Evolutionary conservation across 1,284 basidiomycete species (phyloP), one percentile per base, ranked within the genome.

Genomic region (Albatrellus sp.): DNA sequence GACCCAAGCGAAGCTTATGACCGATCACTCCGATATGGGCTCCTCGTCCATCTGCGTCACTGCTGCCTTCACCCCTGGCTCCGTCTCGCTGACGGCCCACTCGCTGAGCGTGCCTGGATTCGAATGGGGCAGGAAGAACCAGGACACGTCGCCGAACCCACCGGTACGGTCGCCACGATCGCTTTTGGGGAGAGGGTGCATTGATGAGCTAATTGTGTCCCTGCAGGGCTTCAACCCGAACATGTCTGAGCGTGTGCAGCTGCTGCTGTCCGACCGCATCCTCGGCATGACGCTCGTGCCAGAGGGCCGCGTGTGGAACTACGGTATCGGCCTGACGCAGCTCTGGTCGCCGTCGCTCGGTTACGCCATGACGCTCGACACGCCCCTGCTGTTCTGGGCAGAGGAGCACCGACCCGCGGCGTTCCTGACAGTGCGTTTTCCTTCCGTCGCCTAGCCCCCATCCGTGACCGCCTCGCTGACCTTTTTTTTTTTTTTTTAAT

Each of bases 111-210:
- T 93, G 3, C 74, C 83, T 43, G 96, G 96, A 13, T 98, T 98
- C 61, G 96, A 99, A 60, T 98, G 94, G 94, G 94, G 94, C 37
- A 73, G 96, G 52, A 98, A 98, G 70, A 92, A 92, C 56, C 64
- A 72, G 52, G 90, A 91, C 57, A 85, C 75, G 37, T 85, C 86
- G n/a, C 74, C 82, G 40, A 90, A 90, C 54, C 85, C 90, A 54
- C 70, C 79, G 4, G 76, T 77, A 54, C 55, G 70, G 16, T 32
- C 17, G 13, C 48, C 54, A 9, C 10, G 19, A 19, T 31, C 10
- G 5, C 17, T 13, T 31, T 17, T 20, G 9, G 5, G 16, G 5
- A 14, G 14, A 13, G 24, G 29, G 13, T 11, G 12, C 31, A 4
- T 5, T 14, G 13, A 14, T n/a, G n/a, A 13, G n/a, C n/a, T 33